Percentiles rank a stretch among this genome's conserved stretches.
Conservation (phyloP, 495 filamentous ascomycete genomes). For the Beverwykella pulmonaria region DNA sequence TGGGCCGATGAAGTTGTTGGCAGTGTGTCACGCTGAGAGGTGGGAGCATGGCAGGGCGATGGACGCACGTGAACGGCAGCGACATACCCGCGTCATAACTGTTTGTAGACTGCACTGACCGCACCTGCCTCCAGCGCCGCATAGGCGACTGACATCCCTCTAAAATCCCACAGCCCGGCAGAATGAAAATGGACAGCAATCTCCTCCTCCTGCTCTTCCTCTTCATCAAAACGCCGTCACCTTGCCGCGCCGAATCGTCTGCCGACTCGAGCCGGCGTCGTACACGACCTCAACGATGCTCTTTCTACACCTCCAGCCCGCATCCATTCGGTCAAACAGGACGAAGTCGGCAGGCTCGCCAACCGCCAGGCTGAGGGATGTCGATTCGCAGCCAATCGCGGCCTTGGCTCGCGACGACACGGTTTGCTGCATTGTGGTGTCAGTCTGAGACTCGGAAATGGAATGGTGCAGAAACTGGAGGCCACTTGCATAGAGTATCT, state of each 20-base stretch:
- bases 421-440: slow-evolving; percentile 46
- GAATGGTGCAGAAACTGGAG: not conserved
- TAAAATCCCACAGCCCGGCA: no score
- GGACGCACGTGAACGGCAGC: slow-evolving; percentile 5
- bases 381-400: slow-evolving; percentile 47
- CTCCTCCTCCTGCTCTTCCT: not conserved
- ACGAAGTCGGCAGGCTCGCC: slow-evolving; percentile 44
- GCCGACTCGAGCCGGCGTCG: slow-evolving; percentile 25
- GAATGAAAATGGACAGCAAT: no score
- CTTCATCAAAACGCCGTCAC: slow-evolving; percentile 20
- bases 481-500: slow-evolving; percentile 59
- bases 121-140: not conserved
- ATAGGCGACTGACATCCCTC: no score
- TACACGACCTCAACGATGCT: slow-evolving; percentile 44
- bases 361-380: slow-evolving; percentile 23
- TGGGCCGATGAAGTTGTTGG: not conserved
- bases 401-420: slow-evolving; percentile 60
- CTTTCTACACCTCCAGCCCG: slow-evolving; percentile 41
- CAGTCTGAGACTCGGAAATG: not conserved
- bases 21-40: not conserved
- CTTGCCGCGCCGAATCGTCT: slow-evolving; percentile 32
- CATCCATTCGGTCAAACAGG: slow-evolving; percentile 36
- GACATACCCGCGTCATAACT: not conserved
- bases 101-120: not conserved
- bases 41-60: not conserved